A percentile compares a stretch with the other conserved stretches of the same genome.
phyloP scores from a whole-genome alignment of 2,329 filamentous ascomycete genomes.

The Orbilia oligospora region DNA sequence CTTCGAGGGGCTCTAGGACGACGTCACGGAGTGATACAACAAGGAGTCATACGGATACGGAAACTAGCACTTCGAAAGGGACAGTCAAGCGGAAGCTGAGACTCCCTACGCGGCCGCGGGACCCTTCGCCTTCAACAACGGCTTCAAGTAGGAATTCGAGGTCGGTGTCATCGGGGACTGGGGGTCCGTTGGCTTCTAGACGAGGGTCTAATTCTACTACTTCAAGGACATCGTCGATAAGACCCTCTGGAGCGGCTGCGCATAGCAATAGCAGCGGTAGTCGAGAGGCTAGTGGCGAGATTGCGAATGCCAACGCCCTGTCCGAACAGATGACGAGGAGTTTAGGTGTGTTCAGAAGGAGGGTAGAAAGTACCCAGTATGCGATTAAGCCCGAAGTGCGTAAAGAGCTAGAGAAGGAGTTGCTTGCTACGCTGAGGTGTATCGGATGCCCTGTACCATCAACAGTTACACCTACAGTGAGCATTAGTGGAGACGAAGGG shows the following conservation, averaged over 20 bases:
- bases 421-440: constrained; percentile 48
- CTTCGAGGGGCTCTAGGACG: constrained; percentile 29
- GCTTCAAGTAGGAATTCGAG: constrained; percentile 43
- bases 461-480: constrained; percentile 32
- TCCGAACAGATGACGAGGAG: constrained; percentile 55
- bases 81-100: constrained; percentile 47
- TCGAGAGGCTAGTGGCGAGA: constrained; percentile 43
- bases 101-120: constrained; percentile 42
- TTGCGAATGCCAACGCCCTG: constrained; percentile 54
- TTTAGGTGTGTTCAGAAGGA: constrained; percentile 44
- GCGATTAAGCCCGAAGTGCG: constrained; percentile 52
- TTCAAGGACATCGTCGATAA: constrained; percentile 30
- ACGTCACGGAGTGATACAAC: constrained; percentile 36
- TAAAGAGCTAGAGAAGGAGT: constrained; percentile 57
- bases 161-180: constrained; percentile 20
- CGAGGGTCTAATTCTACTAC: constrained; percentile 32
- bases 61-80: constrained; percentile 34
- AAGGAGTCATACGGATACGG: constrained; percentile 44
- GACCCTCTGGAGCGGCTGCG: neutral
- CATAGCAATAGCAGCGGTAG: constrained; percentile 30
- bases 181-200: constrained; percentile 22
- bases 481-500: constrained; percentile 45
- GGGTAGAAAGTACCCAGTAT: constrained; percentile 53
- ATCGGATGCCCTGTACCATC: constrained; percentile 43
- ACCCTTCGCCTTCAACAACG: constrained; percentile 47